phyloP scores from a whole-genome alignment of 805 yeast genomes.

The Blastobotrys attinorum region DNA sequence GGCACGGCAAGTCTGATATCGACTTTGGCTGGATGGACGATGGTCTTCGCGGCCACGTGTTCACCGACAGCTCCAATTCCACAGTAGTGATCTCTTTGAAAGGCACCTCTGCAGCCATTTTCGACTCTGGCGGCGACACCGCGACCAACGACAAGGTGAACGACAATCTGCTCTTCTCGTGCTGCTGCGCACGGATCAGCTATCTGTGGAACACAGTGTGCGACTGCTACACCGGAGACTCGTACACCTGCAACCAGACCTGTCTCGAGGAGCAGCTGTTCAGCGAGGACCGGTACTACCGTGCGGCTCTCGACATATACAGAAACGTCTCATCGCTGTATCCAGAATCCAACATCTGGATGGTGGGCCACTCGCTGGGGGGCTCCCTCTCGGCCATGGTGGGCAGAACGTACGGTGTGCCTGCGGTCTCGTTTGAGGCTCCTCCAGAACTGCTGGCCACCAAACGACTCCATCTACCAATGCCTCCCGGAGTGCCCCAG shows the following conservation, averaged over 20 bases:
- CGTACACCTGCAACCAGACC: constrained; percentile 81
- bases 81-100: constrained; percentile 73
- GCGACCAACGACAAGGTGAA: constrained; percentile 72
- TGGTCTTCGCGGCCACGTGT: constrained; percentile 88
- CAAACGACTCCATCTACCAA: constrained; percentile 76
- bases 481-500: constrained; percentile 81
- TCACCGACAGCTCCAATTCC: constrained; percentile 48
- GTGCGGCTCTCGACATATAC: constrained; percentile 70
- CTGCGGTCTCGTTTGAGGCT: constrained; percentile 85
- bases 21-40: constrained; percentile 81
- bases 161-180: constrained; percentile 83
- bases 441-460: constrained; percentile 89
- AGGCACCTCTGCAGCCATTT: constrained; percentile 83
- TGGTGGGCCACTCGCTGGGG: constrained; percentile 92
- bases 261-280: constrained; percentile 74
- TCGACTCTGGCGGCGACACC: constrained; percentile 53
- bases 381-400: constrained; percentile 75
- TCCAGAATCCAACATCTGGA: constrained; percentile 68
- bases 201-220: constrained; percentile 93
- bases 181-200: constrained; percentile 92
- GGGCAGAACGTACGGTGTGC: constrained; percentile 85
- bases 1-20: constrained; percentile 42
- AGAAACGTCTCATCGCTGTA: constrained; percentile 59
- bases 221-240: constrained; percentile 70
- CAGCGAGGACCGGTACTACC: constrained; percentile 73